Conservation (phyloP, 116 monocot genomes). For the Papilionanthe hybrid region DNA sequence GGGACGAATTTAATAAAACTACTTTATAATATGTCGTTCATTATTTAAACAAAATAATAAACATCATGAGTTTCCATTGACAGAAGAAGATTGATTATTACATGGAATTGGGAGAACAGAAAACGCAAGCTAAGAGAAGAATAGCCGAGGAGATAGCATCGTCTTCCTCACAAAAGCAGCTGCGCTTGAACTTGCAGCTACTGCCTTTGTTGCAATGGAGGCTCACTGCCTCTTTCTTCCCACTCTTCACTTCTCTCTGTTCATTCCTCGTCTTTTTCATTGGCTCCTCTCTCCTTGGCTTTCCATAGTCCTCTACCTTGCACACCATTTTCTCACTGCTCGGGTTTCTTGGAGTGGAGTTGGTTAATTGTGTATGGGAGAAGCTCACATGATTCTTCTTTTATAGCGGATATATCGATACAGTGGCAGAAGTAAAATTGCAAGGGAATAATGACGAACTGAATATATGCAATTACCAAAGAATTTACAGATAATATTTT, state of each 20-base stretch:
- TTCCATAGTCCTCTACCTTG: conserved; percentile 10
- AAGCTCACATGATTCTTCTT: conserved; percentile 12
- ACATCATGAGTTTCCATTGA: not conserved
- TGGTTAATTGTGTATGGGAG: conserved; percentile 12
- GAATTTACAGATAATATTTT: no score
- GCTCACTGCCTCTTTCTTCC: conserved; percentile 6
- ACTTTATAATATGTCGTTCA: no score
- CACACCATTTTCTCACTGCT: conserved; percentile 17
- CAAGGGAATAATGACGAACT: no score
- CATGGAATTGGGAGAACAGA: conserved; percentile 24
- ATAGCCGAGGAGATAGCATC: conserved; percentile 53
- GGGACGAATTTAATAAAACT: no score
- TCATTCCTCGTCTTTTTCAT: conserved; percentile 26
- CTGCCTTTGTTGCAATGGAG: conserved; percentile 62
- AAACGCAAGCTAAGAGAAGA: conserved; percentile 55
- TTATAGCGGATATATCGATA: conserved; percentile 11
- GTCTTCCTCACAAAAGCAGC: conserved; percentile 45
- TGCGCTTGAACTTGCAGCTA: conserved; percentile 64
- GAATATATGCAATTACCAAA: no score
- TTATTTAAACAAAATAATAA: not conserved
- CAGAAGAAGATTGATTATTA: not conserved
- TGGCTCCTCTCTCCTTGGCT: conserved; percentile 21
- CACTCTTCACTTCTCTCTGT: conserved; percentile 11
- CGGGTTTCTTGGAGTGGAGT: not conserved
- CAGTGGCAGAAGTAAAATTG: no score